Conservation (phyloP, 495 filamentous ascomycete species). For the Melanomma pulvis-pyrius region DNA sequence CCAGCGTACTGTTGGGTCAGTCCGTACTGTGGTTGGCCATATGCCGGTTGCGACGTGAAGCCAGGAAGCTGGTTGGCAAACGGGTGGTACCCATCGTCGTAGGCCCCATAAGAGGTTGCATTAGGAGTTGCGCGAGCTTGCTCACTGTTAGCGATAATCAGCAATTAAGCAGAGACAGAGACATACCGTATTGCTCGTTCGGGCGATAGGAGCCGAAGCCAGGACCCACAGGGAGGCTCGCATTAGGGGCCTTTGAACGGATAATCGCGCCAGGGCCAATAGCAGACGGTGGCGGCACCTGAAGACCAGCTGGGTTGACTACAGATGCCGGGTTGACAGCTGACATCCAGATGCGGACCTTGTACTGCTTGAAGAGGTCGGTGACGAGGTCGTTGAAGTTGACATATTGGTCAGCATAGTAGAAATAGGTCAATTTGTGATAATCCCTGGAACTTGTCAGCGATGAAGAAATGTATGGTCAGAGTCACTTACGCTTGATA, state of each 20-base stretch:
- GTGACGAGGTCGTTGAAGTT: slow-evolving; percentile 98
- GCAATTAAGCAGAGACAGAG: background rate
- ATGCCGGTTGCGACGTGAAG: slow-evolving; percentile 1
- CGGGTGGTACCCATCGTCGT: slow-evolving; percentile 18
- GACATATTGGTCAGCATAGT: slow-evolving; percentile 96
- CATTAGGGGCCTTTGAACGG: slow-evolving; percentile 40
- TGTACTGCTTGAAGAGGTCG: slow-evolving; percentile 98
- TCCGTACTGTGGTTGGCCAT: background rate
- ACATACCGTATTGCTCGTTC: slow-evolving; percentile 22
- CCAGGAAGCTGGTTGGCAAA: slow-evolving; percentile 23
- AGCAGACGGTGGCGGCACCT: slow-evolving; percentile 63
- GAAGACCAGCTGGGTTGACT: slow-evolving; percentile 60
- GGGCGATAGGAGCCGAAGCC: slow-evolving; percentile 9
- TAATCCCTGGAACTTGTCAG: slow-evolving; percentile 71
- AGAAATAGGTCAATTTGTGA: slow-evolving; percentile 99
- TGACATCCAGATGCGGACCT: slow-evolving; percentile 99
- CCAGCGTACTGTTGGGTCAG: background rate
- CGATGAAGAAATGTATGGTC: background rate
- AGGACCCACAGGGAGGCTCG: slow-evolving; percentile 1
- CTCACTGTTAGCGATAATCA: background rate
- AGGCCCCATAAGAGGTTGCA: background rate
- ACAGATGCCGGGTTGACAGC: slow-evolving; percentile 98
- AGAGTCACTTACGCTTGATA: slow-evolving; percentile 82
- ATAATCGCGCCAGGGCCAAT: slow-evolving; percentile 66
- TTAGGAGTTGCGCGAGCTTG: background rate